A percentile compares a stretch with the other conserved stretches of the same genome.
These are phyloP conservation scores for Oligophagozyma castellii DNA, from an alignment of 1,139 yeast genomes.

Conservation along the genomic window DNA sequence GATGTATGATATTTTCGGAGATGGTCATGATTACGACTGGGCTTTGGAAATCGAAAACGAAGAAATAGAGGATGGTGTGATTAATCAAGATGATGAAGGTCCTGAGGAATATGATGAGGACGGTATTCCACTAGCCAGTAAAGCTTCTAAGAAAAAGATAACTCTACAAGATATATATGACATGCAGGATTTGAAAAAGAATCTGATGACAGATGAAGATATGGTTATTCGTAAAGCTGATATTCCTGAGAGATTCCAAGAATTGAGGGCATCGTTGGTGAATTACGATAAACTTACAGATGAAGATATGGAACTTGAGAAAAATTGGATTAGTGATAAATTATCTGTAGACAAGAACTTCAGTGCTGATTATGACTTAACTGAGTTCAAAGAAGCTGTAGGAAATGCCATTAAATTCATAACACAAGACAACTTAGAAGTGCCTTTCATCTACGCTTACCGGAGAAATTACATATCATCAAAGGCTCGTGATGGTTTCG, in stretches of 20 bases:
- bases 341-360: slow-evolving; percentile 38
- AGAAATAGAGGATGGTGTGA: slow-evolving; percentile 28
- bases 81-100: slow-evolving; percentile 28
- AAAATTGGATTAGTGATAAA: slow-evolving; percentile 60
- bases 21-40: slow-evolving; percentile 97
- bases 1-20: slow-evolving; percentile 89
- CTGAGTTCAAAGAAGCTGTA: slow-evolving; percentile 59
- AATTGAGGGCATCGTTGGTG: slow-evolving; percentile 47
- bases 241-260: slow-evolving; percentile 85
- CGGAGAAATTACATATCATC: slow-evolving; percentile 65
- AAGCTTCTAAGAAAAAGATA: slow-evolving; percentile 33
- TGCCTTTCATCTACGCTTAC: slow-evolving; percentile 94
- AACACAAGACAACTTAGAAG: slow-evolving; percentile 69
- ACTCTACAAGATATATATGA: slow-evolving; percentile 84
- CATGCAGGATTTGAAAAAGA: slow-evolving; percentile 80
- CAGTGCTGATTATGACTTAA: slow-evolving; percentile 32
- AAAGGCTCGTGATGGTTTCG: slow-evolving; percentile 40
- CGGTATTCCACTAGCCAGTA: slow-evolving; percentile 27
- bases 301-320: slow-evolving; percentile 58
- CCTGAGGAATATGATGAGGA: slow-evolving; percentile 25
- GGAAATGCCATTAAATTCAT: slow-evolving; percentile 68
- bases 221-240: slow-evolving; percentile 77
- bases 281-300: slow-evolving; percentile 51
- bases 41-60: slow-evolving; percentile 85
- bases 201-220: slow-evolving; percentile 87